Conservation (phyloP, 768 basidiomycete genomes). For the Calocybe indica region DNA sequence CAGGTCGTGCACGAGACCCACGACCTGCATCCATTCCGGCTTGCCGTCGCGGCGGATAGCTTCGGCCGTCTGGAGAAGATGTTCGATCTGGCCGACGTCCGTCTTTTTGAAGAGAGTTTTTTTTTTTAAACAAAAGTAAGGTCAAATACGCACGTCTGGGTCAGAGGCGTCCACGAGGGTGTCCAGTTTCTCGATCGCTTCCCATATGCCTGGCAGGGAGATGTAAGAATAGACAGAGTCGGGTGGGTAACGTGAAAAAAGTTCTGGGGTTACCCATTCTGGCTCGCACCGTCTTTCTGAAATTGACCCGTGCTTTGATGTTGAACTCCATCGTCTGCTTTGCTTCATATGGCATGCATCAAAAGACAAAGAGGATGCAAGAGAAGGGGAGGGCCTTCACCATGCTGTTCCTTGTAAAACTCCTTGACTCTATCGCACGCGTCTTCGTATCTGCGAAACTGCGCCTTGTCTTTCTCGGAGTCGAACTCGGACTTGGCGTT, state of each 20-base stretch:
- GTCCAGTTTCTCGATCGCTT: slow-evolving; percentile 83
- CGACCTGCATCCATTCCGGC: slow-evolving; percentile 90
- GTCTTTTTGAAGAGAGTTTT: slow-evolving; percentile 38
- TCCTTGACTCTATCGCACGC: slow-evolving; percentile 75
- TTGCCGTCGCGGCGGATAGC: slow-evolving; percentile 82
- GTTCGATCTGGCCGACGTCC: slow-evolving; percentile 79
- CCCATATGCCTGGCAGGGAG: slow-evolving; percentile 42
- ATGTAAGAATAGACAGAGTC: too few relatives aligned
- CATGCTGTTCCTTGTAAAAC: slow-evolving; percentile 77
- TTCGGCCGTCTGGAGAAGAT: slow-evolving; percentile 86
- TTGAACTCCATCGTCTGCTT: slow-evolving; percentile 89
- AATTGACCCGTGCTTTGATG: slow-evolving; percentile 68
- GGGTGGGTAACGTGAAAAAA: too few relatives aligned
- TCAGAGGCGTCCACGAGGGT: slow-evolving; percentile 88
- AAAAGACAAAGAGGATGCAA: not conserved
- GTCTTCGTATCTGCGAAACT: slow-evolving; percentile 67
- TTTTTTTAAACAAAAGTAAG: too few relatives aligned
- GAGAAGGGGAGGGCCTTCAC: slow-evolving; percentile 25
- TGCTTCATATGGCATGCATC: slow-evolving; percentile 31
- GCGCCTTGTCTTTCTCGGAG: slow-evolving; percentile 57
- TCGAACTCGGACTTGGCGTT: slow-evolving; percentile 54
- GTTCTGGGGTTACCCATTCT: slow-evolving; percentile 46
- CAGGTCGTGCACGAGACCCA: slow-evolving; percentile 83
- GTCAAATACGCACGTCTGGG: slow-evolving; percentile 79
- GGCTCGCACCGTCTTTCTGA: slow-evolving; percentile 59